phyloP scores from a whole-genome alignment of 768 basidiomycete species.

The Russula griseocarnosa region DNA sequence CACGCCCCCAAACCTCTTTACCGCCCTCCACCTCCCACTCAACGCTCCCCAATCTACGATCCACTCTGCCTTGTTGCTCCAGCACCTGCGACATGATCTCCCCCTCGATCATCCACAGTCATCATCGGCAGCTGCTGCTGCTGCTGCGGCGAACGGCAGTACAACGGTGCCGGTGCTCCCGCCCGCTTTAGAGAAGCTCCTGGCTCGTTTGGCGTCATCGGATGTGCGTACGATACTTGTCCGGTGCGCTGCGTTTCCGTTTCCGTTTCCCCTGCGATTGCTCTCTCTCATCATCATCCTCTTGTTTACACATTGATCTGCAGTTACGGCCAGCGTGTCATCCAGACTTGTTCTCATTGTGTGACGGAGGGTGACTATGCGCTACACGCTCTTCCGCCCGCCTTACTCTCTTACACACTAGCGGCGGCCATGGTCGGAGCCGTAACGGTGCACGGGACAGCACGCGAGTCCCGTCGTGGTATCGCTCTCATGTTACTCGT shows the following conservation, averaged over 20 bases:
- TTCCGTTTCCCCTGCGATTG: background rate
- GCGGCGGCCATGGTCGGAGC: conserved; percentile 20
- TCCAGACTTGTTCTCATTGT: conserved; percentile 27
- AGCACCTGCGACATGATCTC: background rate
- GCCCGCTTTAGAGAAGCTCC: conserved; percentile 22
- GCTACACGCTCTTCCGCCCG: conserved; percentile 24
- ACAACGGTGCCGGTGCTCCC: background rate
- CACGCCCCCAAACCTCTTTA: conserved; percentile 28
- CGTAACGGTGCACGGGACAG: conserved; percentile 21
- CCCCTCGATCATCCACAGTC: background rate
- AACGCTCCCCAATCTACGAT: conserved; percentile 13
- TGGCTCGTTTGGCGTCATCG: conserved; percentile 25
- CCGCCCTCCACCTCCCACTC: conserved; percentile 21
- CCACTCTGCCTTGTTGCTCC: conserved; percentile 14
- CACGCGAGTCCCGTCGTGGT: conserved; percentile 19
- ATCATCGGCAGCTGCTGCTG: background rate
- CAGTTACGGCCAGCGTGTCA: conserved; percentile 23
- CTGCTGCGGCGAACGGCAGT: background rate
- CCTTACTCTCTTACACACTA: conserved; percentile 26
- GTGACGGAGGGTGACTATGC: conserved; percentile 18
- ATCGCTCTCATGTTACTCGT: conserved; percentile 11
- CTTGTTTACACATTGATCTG: no score
- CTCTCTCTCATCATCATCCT: background rate
- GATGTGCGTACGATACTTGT: conserved; percentile 25
- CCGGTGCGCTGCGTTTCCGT: conserved; percentile 15